Evolutionary conservation across 2,329 filamentous ascomycete species (phyloP), one percentile per base, ranked within the genome.

Genomic region (Plenodomus tracheiphilus): DNA sequence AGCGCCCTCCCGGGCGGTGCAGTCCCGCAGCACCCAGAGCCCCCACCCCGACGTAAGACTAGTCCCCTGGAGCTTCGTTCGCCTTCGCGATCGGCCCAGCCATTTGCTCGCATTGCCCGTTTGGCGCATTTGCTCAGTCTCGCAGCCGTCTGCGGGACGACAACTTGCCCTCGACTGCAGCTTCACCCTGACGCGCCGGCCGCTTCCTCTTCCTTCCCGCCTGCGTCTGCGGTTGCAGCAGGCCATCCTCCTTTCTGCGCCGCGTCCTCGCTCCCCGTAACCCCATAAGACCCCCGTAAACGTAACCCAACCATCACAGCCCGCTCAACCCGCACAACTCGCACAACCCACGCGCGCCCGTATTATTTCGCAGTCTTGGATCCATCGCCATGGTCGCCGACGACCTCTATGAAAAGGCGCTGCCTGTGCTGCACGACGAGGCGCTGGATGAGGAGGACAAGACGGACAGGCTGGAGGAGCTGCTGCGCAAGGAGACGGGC

Each of bases 361-460:
- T 46, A 21, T 47, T 43, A 30, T 45, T 43, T 38, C 30, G 36
- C 22, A 16, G 39, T 46, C 39, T 42, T 44, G 37, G 36, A 51
- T 39, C 46, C n/a, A n/a, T n/a, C 42, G 81, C 54, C 70, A 97
- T 97, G 93, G 86, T 96, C 55, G 89, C 92, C 64, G 93, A 97
- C 79, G 86, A 92, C 63, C 85, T 93, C 47, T 96, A 95, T 78
- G 91, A 97, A 64, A 83, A 94, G 66, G 96, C 91, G 73, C 84
- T 95, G 70, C 89, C 91, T 43, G 84, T 97, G 68, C 83, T 99
- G 57, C 86, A 94, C 77, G 87, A 97, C 75, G 77, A 85, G 49
- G 80, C 81, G 46, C 80, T 96, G 53, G 90, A 96, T 64, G 94
- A 97, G 56, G 94, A 99, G 75, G 93, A 97, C 68, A 96, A 94